Conservation (phyloP, 2,329 filamentous ascomycete species). For the Pestalotiopsis sp. region DNA sequence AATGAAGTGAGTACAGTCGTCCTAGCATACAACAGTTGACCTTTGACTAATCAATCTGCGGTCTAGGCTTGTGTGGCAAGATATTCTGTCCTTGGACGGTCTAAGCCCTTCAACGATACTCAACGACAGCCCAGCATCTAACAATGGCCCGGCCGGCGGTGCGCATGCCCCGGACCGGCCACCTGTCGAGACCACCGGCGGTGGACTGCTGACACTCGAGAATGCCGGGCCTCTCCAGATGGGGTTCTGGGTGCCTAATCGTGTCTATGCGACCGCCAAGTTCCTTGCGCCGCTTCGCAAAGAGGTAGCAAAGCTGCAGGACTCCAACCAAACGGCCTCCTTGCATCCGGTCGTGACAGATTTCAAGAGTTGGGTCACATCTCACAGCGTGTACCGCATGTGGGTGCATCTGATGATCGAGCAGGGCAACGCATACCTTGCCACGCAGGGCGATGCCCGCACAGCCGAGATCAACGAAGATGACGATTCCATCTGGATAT, state of each 20-base stretch:
- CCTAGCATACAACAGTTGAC: too few species aligned
- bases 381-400: background rate
- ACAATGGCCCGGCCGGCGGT: background rate
- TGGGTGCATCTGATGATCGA: background rate
- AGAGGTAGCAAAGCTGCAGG: background rate
- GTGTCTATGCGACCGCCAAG: background rate
- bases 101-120: background rate
- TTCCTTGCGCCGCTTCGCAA: background rate
- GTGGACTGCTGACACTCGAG: background rate
- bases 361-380: background rate
- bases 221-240: background rate
- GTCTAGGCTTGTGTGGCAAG: background rate
- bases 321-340: background rate
- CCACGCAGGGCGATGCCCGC: background rate
- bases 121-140: background rate
- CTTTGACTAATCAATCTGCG: background rate
- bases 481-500: background rate
- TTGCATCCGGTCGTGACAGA: background rate
- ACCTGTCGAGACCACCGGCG: background rate
- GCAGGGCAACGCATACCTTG: background rate
- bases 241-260: background rate
- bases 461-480: background rate
- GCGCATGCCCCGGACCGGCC: background rate
- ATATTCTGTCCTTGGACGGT: background rate
- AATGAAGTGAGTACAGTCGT: too few species aligned